Evolutionary conservation across 1,284 basidiomycete genomes (phyloP), one percentile per base, ranked within the genome.

Genomic region (Puccinia coronata): DNA sequence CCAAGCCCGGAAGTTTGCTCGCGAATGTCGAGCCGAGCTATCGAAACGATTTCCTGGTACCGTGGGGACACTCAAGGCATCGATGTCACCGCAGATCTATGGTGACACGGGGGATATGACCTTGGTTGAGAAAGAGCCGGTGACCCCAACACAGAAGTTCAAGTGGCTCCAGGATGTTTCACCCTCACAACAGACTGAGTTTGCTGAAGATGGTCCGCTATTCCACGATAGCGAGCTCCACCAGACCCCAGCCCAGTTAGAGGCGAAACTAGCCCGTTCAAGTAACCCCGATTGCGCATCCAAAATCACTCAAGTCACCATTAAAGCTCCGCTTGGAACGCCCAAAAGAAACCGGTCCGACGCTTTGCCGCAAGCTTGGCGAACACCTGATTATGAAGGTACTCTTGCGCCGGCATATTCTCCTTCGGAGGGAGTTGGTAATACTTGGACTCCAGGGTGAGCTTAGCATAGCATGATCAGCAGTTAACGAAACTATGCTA

Each of bases 1-100:
- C 14, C 86, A 86, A 34, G 86, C 86, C 55, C 84, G 86, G 57
- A 87, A 87, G 36, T 88, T 86, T 83, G 83, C 85, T 63, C 84
- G 85, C 61, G 84, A 85, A 82, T 86, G 86, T 16, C 84, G 85
- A 25, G 55, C 83, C 20, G 87, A 88, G 82, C 84, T 88, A 59
- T 84, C 84, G 25, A 85, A 86, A 39, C 83, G 87, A 16, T 88
- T 88, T 82, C 85, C 86, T 5, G 61, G 55, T 0, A 47, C 75
- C 36, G 57, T 23, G 12, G 73, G 47, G 0, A 51, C 51, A 2
- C 43, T 49, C 18, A 53, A 71, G 25, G 51, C 43, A 2, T 70
- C 69, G 0, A 71, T 51, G 53, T 72, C 49, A 2, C 49, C 70
- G 12, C 47, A 72, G 39, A 43, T 67, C 39, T 53, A 72, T 31